Percentiles rank a stretch among this genome's conserved stretches.
phyloP scores from a whole-genome alignment of 768 basidiomycete genomes.

The Suillus variegatus region DNA sequence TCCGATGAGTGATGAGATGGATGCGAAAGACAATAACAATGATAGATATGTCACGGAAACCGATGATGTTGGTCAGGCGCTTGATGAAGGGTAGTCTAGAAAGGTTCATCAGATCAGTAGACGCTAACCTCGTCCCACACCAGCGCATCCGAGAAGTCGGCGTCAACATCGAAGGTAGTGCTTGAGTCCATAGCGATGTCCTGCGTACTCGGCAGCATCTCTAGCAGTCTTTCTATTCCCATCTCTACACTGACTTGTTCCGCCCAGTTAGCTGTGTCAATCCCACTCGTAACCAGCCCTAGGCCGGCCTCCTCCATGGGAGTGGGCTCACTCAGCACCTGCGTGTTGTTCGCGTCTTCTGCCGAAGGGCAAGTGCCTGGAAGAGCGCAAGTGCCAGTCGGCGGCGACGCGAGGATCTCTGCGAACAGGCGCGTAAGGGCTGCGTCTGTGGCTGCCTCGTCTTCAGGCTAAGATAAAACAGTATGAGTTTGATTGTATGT shows the following conservation, averaged over 20 bases:
- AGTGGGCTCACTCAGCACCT: constrained; percentile 21
- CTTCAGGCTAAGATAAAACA: constrained; percentile 36
- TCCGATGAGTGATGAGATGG: constrained; percentile 18
- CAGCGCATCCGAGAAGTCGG: constrained; percentile 30
- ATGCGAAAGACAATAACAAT: constrained; percentile 14
- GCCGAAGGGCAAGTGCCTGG: constrained; percentile 33
- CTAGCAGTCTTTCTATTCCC: constrained; percentile 64
- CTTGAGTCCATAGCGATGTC: constrained; percentile 28
- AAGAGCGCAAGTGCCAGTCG: constrained; percentile 32
- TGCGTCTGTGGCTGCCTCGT: constrained; percentile 52
- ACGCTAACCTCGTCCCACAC: constrained; percentile 31
- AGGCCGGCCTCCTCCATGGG: constrained; percentile 17
- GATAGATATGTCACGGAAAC: constrained; percentile 13
- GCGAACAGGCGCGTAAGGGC: constrained; percentile 34
- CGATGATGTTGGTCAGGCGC: constrained; percentile 8
- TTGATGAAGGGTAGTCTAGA: neutral
- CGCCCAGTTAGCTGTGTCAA: constrained; percentile 26
- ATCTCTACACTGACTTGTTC: constrained; percentile 40
- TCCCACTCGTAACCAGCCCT: constrained; percentile 21
- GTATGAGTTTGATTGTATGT: constrained; percentile 26
- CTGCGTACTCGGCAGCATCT: constrained; percentile 45
- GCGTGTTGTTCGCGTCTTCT: constrained; percentile 29
- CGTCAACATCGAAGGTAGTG: constrained; percentile 23
- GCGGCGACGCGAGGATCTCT: constrained; percentile 37
- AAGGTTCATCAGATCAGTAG: constrained; percentile 17